Evolutionary conservation across 176 grass and related monocot genomes (phyloP).

Genomic region (Metroxylon sagu): DNA sequence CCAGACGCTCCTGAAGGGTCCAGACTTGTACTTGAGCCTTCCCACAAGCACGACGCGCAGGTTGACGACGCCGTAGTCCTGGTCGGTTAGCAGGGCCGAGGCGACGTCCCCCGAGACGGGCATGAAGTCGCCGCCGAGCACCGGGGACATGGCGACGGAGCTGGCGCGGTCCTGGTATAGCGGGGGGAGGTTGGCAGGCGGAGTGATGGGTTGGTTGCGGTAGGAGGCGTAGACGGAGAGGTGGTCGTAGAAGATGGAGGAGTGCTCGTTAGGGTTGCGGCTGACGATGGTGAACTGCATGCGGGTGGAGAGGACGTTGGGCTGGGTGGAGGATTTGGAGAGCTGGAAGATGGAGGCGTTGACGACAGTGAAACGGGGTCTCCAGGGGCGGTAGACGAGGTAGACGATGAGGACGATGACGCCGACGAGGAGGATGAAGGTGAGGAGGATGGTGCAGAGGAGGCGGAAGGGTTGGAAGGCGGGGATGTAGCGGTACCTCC

Average conservation of each 20-base stretch:
- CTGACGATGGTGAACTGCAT: conserved; percentile 58
- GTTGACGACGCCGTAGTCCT: conserved; percentile 33
- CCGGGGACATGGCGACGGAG: conserved; percentile 34
- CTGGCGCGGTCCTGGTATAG: conserved; percentile 40
- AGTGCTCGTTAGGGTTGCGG: conserved; percentile 67
- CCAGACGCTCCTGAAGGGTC: conserved; percentile 47
- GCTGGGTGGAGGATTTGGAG: conserved; percentile 6
- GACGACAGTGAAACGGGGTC: conserved; percentile 42
- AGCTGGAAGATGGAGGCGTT: conserved; percentile 39
- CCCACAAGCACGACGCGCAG: conserved; percentile 57
- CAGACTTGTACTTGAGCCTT: conserved; percentile 42
- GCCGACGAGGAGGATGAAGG: conserved; percentile 12
- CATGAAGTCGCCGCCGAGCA: conserved; percentile 31
- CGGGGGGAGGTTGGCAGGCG: conserved; percentile 32
- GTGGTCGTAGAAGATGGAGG: conserved; percentile 38
- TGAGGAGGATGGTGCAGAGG: conserved; percentile 7
- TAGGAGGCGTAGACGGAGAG: conserved; percentile 42
- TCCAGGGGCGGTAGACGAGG: conserved; percentile 47
- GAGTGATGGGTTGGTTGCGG: conserved; percentile 39
- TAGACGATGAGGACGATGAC: conserved; percentile 29
- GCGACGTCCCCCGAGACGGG: conserved; percentile 40
- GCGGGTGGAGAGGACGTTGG: conserved; percentile 22
- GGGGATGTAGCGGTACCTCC: conserved; percentile 2
- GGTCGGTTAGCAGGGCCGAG: conserved; percentile 36
- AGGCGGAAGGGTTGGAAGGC: conserved; percentile 4